Evolutionary conservation across 2,329 filamentous ascomycete genomes (phyloP).

Genomic region (Colletotrichum orbiculare): DNA sequence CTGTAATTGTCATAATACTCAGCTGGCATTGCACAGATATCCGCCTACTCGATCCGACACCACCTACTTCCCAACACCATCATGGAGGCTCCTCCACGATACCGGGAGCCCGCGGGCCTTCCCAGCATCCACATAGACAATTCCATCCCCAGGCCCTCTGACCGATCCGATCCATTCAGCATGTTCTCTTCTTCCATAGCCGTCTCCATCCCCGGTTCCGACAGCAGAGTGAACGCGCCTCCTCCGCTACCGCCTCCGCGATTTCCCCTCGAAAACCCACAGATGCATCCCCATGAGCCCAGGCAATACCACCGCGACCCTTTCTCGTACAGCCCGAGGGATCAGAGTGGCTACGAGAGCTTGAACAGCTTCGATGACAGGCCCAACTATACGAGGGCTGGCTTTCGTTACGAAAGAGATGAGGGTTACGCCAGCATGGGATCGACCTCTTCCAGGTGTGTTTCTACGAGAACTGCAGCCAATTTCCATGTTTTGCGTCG

Average conservation of each 20-base stretch:
- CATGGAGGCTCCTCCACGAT: constrained; percentile 52
- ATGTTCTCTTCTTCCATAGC: constrained; percentile 46
- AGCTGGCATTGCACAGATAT: constrained; percentile 30
- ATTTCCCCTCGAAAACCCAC: constrained; percentile 43
- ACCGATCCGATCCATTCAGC: constrained; percentile 47
- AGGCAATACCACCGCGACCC: constrained; percentile 44
- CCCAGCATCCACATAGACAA: constrained; percentile 51
- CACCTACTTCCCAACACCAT: neutral
- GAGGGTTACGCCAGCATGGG: constrained; percentile 58
- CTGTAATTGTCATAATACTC: constrained; percentile 18
- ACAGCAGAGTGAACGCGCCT: constrained; percentile 48
- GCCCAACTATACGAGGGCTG: constrained; percentile 46
- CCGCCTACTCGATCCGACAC: neutral
- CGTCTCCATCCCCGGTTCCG: constrained; percentile 56
- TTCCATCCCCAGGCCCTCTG: constrained; percentile 40
- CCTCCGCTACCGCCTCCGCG: constrained; percentile 60
- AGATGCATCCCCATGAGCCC: constrained; percentile 43
- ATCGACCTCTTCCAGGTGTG: constrained; percentile 43
- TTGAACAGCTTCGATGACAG: constrained; percentile 51
- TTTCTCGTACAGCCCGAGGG: constrained; percentile 37
- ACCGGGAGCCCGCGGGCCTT: constrained; percentile 45
- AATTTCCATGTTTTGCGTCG: constrained; percentile 4
- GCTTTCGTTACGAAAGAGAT: constrained; percentile 45
- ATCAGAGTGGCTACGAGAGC: constrained; percentile 50
- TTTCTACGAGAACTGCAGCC: neutral